These are phyloP conservation scores for Plasmodium cynomolgi DNA, from an alignment of 169 alveolate genomes.

Conservation along the genomic window DNA sequence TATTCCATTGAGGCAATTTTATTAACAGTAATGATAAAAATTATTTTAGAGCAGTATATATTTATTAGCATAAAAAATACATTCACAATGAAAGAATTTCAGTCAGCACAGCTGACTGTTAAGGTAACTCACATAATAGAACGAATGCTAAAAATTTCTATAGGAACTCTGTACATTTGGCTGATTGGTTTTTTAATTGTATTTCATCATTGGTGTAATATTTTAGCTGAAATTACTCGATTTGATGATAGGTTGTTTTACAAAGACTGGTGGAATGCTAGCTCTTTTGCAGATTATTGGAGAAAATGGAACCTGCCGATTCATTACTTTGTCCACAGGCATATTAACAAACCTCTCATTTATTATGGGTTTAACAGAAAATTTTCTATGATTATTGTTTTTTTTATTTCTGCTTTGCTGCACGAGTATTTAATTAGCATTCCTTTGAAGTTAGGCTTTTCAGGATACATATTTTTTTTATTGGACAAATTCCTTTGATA, in stretches of 20 bases:
- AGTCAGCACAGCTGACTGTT: constrained; percentile 78
- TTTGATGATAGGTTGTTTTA: constrained; percentile 95
- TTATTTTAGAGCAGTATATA: constrained; percentile 91
- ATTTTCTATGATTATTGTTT: constrained; percentile 84
- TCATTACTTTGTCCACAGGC: constrained; percentile 93
- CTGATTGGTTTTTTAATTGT: constrained; percentile 90
- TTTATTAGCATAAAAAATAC: constrained; percentile 88
- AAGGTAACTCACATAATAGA: constrained; percentile 78
- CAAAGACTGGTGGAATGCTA: constrained; percentile 97
- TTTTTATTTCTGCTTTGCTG: constrained; percentile 90
- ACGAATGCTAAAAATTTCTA: constrained; percentile 89
- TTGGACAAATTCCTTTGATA: constrained; percentile 85
- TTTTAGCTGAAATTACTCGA: constrained; percentile 93
- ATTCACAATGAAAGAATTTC: constrained; percentile 89
- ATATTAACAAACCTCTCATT: constrained; percentile 93
- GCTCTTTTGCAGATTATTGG: constrained; percentile 94
- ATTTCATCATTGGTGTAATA: constrained; percentile 94
- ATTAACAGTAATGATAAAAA: constrained; percentile 82
- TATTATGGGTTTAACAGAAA: constrained; percentile 87
- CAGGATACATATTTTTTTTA: constrained; percentile 89
- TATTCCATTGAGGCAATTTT: constrained; percentile 81
- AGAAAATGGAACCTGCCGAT: constrained; percentile 96
- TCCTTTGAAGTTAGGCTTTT: constrained; percentile 93
- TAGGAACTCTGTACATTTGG: constrained; percentile 95
- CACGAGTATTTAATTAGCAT: constrained; percentile 92